These are phyloP conservation scores for Capsella bursapastoris DNA, from an alignment of 345 rosid genomes.

Conservation along the genomic window DNA sequence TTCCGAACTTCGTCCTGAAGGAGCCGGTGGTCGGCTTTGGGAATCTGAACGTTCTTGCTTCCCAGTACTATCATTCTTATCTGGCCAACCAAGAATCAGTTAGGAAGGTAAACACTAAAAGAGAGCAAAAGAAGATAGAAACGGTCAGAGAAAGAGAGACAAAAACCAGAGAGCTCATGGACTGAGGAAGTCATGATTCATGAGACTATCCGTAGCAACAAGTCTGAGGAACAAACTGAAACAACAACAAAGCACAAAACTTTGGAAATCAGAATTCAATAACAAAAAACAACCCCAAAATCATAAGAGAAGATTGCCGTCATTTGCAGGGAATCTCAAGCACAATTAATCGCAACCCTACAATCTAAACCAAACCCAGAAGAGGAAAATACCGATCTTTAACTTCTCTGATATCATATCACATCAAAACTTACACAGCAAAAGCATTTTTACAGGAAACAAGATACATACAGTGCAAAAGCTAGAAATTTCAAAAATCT, in stretches of 20 bases:
- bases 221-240: slow-evolving; percentile 18
- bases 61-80: slow-evolving; percentile 67
- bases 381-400: slow-evolving; percentile 1
- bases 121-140: background rate
- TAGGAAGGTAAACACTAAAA: background rate
- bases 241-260: slow-evolving; percentile 29
- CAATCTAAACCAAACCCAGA: slow-evolving; percentile 11
- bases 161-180: slow-evolving; percentile 47
- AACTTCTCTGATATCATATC: slow-evolving; percentile 5
- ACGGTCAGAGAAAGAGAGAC: background rate
- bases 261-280: slow-evolving; percentile 3
- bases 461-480: slow-evolving; percentile 9
- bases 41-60: slow-evolving; percentile 64
- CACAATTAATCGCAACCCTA: slow-evolving; percentile 11
- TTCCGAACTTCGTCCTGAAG: slow-evolving; percentile 55
- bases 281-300: slow-evolving; percentile 3
- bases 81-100: slow-evolving; percentile 44
- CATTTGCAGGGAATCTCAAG: background rate
- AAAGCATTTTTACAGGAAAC: slow-evolving; percentile 22
- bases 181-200: slow-evolving; percentile 48
- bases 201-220: slow-evolving; percentile 28
- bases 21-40: slow-evolving; percentile 51
- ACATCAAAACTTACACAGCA: slow-evolving; percentile 22
- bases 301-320: background rate
- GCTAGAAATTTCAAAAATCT: slow-evolving; percentile 14